Evolutionary conservation across 164 flowering plant species (phyloP), one percentile per base, ranked within the genome.

Genomic region (Tetrastigma voinierianum): DNA sequence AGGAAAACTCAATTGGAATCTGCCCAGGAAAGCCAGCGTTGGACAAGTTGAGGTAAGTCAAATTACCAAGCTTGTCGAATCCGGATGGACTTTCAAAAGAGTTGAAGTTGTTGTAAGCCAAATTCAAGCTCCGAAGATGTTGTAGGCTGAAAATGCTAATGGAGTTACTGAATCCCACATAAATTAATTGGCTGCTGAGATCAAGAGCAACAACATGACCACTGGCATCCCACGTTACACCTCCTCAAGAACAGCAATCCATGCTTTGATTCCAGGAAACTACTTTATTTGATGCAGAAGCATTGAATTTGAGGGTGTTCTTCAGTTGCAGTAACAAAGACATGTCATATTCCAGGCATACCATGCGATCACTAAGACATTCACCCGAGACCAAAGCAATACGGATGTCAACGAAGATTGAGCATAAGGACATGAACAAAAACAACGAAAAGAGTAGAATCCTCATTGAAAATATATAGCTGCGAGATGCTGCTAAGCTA

Each of bases 41-140:
- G n/a, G 87, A 84, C 57, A 87, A 54, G 56, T 89, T 81, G 66
- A 87, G 82, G 63, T 72, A 82, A 81, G 21, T 83, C 78, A 46
- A 59, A 11, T 7, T 40, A 14, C 11, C 46, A 7, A 59, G 47
- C 47, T 43, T 59, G 32, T 25, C 4, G 32, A 25, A 25, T 9
- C 16, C 46, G 4, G 47, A 59, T 59, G 62, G 47, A 32, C 84
- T 76, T 19, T 19, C 51, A 2, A 46, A 4, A 19, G 23, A 53
- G 48, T n/a, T 55, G 78, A 86, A 72, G 63, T 5, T 18, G 70
- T 76, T 86, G 62, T 9, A 18, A 11, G 82, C 77, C 67, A 86
- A 70, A 65, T 78, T 74, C 59, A 86, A 67, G 21, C 15, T 74
- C 59, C 69, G 61, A 4, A 87, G 82, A 61, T 61, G 51, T 48